Base-by-base conservation (phyloP, 192 early-diverging fungal species). In the Coemansia sp. region DNA sequence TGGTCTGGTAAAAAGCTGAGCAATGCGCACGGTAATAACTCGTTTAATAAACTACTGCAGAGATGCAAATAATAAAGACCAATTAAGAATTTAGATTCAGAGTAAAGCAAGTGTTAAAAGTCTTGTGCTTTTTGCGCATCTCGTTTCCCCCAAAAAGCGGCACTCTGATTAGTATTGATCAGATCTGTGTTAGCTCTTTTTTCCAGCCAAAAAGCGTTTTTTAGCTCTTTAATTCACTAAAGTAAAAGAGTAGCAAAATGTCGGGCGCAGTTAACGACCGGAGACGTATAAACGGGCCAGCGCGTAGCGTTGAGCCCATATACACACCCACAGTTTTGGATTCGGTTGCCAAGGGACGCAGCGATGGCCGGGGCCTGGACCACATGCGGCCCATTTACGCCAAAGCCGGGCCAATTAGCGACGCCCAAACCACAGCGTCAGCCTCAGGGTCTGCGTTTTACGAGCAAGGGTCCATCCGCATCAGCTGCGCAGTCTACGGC, bases 401-500 rank as follows among this genome's bases (percentile, higher is more conserved):
- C 37, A 80, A 73, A 52, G 74, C 78, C 14, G 78, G 78, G 6
- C 67, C 68, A 0, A 62, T 80, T 7, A 35, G 32, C 32, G 7
- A 62, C 3, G 64, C 62, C 16, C 68, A 74, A 32, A 37, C 49
- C 18, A 27, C 68, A 4, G 49, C 71, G 4, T 68, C 72, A 11
- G 72, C 78, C 2, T 81, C 78, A 1, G 82, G 82, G 4, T 77
- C 78, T 0, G 82, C 82, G 7, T 83, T 77, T 49, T 81, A 65
- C 27, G 82, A 83, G 57, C 82, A 83, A 32, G 74, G 71, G 27
- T 73, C 74, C 22, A 77, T 77, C 22, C 77, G 82, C 48, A 55
- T 83, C 49, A 75, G 78, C 68, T 83, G 82, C 56, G 82, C 76
- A 10, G 63, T 83, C 22, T 81, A 83, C 38, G 78, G 78, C 1